Conservation (phyloP, 768 basidiomycete genomes). For the Boletus rubroflammeus region DNA sequence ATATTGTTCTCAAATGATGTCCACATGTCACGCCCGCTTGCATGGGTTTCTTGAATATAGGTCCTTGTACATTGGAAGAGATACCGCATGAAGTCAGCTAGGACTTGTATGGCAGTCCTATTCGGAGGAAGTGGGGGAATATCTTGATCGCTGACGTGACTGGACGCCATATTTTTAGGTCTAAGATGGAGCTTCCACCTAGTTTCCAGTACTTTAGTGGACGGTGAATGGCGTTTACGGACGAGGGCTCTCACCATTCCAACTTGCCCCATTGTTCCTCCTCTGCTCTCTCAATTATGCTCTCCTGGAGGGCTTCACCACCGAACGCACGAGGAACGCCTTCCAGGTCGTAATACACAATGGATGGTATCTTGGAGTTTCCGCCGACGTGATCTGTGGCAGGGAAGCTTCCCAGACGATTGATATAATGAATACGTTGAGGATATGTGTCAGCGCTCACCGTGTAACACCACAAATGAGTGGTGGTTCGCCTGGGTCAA, state of each 20-base stretch:
- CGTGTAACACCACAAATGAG: slow-evolving; percentile 20
- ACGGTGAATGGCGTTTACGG: not conserved
- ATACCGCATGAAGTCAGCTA: slow-evolving; percentile 49
- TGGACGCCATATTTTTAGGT: slow-evolving; percentile 21
- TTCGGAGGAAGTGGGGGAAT: slow-evolving; percentile 42
- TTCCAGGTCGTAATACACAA: slow-evolving; percentile 43
- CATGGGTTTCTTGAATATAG: slow-evolving; percentile 46
- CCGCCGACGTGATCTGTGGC: slow-evolving; percentile 45
- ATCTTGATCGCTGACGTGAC: slow-evolving; percentile 29
- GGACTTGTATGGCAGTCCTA: slow-evolving; percentile 41
- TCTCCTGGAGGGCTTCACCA: slow-evolving; percentile 41
- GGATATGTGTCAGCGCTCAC: slow-evolving; percentile 9
- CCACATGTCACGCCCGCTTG: slow-evolving; percentile 41
- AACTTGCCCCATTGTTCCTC: slow-evolving; percentile 32
- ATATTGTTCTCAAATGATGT: slow-evolving; percentile 37
- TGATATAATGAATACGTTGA: not conserved
- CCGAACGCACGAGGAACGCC: slow-evolving; percentile 43
- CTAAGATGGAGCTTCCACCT: slow-evolving; percentile 39
- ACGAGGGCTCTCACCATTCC: slow-evolving; percentile 27
- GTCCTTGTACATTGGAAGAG: slow-evolving; percentile 39
- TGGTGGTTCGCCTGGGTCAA: slow-evolving; percentile 30
- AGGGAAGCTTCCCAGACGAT: slow-evolving; percentile 38
- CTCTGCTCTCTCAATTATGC: slow-evolving; percentile 37
- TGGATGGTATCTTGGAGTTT: slow-evolving; percentile 48
- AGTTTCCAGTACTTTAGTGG: slow-evolving; percentile 3